Percentiles rank a stretch among this genome's conserved stretches.
phyloP scores from a whole-genome alignment of 2,329 filamentous ascomycete species.

The Diaporthe nobilis region DNA sequence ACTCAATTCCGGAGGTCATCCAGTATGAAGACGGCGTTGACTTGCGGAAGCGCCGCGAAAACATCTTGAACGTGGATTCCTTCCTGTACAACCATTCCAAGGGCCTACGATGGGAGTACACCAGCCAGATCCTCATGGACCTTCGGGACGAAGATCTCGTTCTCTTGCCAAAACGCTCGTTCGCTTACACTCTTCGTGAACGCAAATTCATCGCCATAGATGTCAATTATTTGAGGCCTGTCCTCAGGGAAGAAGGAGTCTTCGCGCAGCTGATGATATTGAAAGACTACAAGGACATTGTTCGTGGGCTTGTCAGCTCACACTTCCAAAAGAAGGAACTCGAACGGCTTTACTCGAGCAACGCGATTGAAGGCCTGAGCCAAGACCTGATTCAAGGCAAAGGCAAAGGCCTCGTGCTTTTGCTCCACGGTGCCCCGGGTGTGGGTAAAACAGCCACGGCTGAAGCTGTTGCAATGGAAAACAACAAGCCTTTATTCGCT shows the following conservation, averaged over 20 bases:
- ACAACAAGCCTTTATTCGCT: conserved; percentile 45
- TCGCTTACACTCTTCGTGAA: conserved; percentile 15
- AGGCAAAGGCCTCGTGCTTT: conserved; percentile 52
- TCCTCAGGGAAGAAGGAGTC: conserved; percentile 4
- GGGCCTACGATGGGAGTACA: neutral
- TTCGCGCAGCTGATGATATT: conserved; percentile 4
- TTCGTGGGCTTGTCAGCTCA: conserved; percentile 13
- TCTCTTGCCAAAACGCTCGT: conserved; percentile 12
- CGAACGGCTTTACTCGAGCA: neutral
- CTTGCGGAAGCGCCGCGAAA: neutral
- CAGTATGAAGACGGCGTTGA: neutral
- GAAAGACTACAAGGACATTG: conserved; percentile 21
- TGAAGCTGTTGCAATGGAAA: conserved; percentile 17
- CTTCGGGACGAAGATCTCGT: conserved; percentile 16
- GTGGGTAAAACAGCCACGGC: conserved; percentile 32
- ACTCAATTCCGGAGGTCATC: neutral
- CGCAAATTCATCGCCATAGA: conserved; percentile 23
- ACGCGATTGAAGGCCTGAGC: neutral
- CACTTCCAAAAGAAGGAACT: conserved; percentile 14
- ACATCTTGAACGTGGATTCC: neutral
- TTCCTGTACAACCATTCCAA: neutral
- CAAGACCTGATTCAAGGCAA: conserved; percentile 46
- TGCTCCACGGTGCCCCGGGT: conserved; percentile 46
- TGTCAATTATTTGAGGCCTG: conserved; percentile 9
- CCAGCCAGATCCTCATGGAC: neutral